phyloP scores from a whole-genome alignment of 1,284 basidiomycete species.

The Dichomitus squalens region DNA sequence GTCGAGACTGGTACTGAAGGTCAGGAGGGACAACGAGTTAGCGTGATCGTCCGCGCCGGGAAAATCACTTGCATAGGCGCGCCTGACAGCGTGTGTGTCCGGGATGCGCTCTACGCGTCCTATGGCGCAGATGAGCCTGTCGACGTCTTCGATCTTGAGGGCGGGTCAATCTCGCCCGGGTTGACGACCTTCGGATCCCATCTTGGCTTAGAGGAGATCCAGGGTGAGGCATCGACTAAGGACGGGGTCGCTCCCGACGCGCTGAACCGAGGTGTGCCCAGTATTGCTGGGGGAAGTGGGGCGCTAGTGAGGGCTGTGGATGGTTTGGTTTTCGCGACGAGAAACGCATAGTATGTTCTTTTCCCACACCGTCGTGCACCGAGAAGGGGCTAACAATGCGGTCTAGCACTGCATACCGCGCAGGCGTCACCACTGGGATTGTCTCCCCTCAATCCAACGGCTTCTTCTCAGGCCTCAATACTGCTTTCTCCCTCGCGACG shows the following conservation, averaged over 20 bases:
- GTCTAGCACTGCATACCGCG: constrained; percentile 59
- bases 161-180: constrained; percentile 48
- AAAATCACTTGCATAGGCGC: constrained; percentile 23
- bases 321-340: constrained; percentile 71
- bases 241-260: constrained; percentile 53
- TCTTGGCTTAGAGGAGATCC: constrained; percentile 40
- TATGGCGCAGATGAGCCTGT: constrained; percentile 35
- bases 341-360: constrained; percentile 70
- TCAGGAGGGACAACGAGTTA: constrained; percentile 26
- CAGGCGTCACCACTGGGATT: constrained; percentile 59
- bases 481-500: too few species aligned
- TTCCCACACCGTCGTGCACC: constrained; percentile 54
- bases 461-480: too few species aligned
- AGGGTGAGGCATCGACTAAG: constrained; percentile 45
- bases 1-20: too few species aligned
- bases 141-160: constrained; percentile 39
- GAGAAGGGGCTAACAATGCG: constrained; percentile 47
- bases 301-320: constrained; percentile 68
- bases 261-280: constrained; percentile 45
- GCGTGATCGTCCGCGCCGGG: constrained; percentile 40
- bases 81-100: constrained; percentile 9
- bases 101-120: constrained; percentile 21
- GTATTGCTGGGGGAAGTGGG: constrained; percentile 49
- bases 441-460: constrained; percentile 58
- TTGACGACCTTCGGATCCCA: constrained; percentile 38